Evolutionary conservation across 1,284 basidiomycete genomes (phyloP), one percentile per base, ranked within the genome.

Genomic region (Meripilus lineatus): DNA sequence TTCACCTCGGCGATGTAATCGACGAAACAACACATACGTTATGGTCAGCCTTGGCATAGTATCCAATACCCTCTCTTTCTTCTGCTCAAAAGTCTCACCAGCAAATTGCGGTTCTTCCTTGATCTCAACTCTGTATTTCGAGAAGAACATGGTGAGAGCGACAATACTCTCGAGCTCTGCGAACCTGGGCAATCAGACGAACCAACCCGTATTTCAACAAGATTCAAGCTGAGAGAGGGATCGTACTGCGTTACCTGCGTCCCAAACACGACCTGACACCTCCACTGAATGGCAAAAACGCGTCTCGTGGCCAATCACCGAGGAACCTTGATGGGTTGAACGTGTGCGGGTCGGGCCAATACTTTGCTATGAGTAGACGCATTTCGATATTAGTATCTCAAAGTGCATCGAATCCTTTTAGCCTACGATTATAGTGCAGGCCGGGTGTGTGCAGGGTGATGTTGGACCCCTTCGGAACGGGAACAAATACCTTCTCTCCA

Each of bases 381-480:
- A n/a, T n/a, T n/a, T n/a, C n/a, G n/a, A n/a, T n/a, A n/a, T n/a
- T n/a, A n/a, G n/a, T n/a, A n/a, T n/a, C n/a, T n/a, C n/a, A n/a
- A n/a, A n/a, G n/a, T n/a, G n/a, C n/a, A n/a, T n/a, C n/a, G n/a
- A n/a, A n/a, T n/a, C n/a, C n/a, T n/a, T n/a, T n/a, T n/a, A n/a
- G n/a, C n/a, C n/a, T n/a, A n/a, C n/a, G n/a, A 41, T 63, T 68
- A 50, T 65, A 58, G 43, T 79, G 77, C 38, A 80, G 50, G 4
- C 67, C 76, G 22, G 65, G 51, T 3, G 66, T 61, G 54, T 71
- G 63, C 25, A 79, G 57, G 0, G 56, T 51, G 37, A 79, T 54
- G 18, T 47, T 47, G 4, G 70, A 64, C 10, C 70, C 76, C 45
- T 68, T 66, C 1, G 76, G 78, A 34, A 79, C 61, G 8, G 68